Conservation (phyloP, 192 early-diverging fungal genomes). For the Geosiphon pyriformis region DNA sequence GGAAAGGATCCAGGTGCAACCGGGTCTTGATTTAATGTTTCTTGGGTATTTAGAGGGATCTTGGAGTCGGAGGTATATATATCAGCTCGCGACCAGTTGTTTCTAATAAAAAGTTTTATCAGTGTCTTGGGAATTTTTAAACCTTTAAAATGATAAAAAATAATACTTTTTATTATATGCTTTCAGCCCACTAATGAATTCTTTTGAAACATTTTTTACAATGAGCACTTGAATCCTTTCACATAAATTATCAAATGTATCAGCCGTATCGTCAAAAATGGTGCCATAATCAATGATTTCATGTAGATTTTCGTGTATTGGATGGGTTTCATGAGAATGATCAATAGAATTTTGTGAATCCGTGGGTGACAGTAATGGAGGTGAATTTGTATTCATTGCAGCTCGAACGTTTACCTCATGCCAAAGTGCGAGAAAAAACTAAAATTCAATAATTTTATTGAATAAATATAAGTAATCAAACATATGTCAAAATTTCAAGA, state of each 20-base stretch:
- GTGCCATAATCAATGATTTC: constrained; percentile 32
- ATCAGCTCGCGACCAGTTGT: neutral
- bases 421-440: constrained; percentile 53
- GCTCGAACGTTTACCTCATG: constrained; percentile 33
- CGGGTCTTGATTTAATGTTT: neutral
- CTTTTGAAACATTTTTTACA: constrained; percentile 39
- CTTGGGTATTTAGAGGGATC: neutral
- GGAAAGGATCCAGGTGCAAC: constrained; percentile 9
- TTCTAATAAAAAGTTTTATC: neutral
- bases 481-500: neutral
- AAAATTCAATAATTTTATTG: neutral
- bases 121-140: neutral
- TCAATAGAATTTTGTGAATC: constrained; percentile 15
- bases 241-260: constrained; percentile 29
- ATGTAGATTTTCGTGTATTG: constrained; percentile 21
- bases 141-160: neutral
- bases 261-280: constrained; percentile 41
- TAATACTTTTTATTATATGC: constrained; percentile 43
- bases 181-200: constrained; percentile 39
- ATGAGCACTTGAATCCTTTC: constrained; percentile 41
- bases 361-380: constrained; percentile 23
- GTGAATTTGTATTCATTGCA: neutral
- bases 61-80: constrained; percentile 1
- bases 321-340: constrained; percentile 18
- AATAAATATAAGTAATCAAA: neutral